A percentile compares a stretch with the other conserved stretches of the same genome.
Evolutionary conservation across 768 basidiomycete species (phyloP).

Genomic region (Agrocybe pediades): DNA sequence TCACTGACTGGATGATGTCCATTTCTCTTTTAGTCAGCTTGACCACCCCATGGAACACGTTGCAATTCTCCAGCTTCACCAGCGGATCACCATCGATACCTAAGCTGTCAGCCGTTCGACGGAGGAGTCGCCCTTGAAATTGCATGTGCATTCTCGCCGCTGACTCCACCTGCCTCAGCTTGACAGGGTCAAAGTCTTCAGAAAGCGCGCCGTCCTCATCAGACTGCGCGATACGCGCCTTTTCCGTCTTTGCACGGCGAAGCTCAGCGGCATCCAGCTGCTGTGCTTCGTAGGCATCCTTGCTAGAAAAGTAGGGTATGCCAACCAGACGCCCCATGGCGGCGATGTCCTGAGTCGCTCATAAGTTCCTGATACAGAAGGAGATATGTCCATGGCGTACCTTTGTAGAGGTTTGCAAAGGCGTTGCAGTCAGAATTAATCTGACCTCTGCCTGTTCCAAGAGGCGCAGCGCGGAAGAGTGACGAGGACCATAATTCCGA

Average conservation of each 20-base stretch:
- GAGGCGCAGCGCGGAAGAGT: conserved; percentile 12
- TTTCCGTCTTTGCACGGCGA: conserved; percentile 1
- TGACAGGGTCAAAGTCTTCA: too few relatives aligned
- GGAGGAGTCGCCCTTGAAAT: conserved; percentile 18
- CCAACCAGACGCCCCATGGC: conserved; percentile 27
- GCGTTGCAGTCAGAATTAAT: conserved; percentile 26
- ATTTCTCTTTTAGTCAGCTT: conserved; percentile 16
- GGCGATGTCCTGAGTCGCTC: conserved; percentile 20
- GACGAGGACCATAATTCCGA: conserved; percentile 11
- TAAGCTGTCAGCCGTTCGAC: conserved; percentile 11
- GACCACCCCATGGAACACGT: conserved; percentile 3
- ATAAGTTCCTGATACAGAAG: neutral
- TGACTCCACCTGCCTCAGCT: too few relatives aligned
- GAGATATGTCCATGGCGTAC: conserved; percentile 6
- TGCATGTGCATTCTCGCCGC: conserved; percentile 15
- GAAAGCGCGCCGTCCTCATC: too few relatives aligned
- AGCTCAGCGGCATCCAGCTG: conserved; percentile 17
- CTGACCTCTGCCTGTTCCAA: conserved; percentile 1
- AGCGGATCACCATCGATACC: conserved; percentile 13
- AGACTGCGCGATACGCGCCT: too few relatives aligned
- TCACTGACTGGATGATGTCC: conserved; percentile 23
- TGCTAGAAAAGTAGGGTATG: conserved; percentile 23
- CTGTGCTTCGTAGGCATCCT: conserved; percentile 15
- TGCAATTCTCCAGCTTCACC: conserved; percentile 15
- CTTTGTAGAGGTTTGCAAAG: conserved; percentile 23